These are phyloP conservation scores for Flaveria linearis DNA, from an alignment of 129 eudicot genomes.

Conservation along the genomic window DNA sequence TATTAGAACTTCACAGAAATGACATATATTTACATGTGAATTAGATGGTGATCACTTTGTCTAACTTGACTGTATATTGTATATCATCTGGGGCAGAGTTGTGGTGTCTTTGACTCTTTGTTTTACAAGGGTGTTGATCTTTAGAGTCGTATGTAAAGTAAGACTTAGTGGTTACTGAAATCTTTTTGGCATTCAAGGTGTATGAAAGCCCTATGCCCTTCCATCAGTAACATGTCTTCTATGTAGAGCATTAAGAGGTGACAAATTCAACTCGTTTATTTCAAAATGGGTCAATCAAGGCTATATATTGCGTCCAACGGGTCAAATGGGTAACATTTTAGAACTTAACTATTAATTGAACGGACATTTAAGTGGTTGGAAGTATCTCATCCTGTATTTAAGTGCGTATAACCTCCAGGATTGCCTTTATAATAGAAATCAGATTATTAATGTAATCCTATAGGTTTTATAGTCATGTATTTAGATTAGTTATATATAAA, in stretches of 20 bases:
- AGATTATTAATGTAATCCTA: neutral
- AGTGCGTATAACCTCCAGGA: neutral
- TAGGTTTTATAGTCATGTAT: neutral
- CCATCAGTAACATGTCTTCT: neutral
- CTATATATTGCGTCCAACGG: neutral
- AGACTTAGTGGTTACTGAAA: neutral
- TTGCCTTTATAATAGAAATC: neutral
- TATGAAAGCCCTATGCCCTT: neutral
- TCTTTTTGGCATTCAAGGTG: slow-evolving; percentile 5
- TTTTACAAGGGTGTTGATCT: neutral
- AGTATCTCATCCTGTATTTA: neutral
- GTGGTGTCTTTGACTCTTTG: neutral
- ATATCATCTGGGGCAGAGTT: neutral
- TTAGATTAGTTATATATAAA: neutral
- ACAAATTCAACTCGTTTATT: neutral
- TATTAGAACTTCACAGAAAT: slow-evolving; percentile 2
- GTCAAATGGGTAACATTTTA: neutral
- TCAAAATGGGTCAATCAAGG: neutral
- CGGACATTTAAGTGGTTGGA: neutral
- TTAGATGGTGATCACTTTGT: neutral
- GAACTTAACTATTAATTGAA: neutral
- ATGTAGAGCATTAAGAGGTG: neutral
- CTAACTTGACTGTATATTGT: neutral
- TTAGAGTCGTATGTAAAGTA: neutral
- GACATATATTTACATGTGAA: neutral